Evolutionary conservation across 2,329 filamentous ascomycete genomes (phyloP).

Genomic region (Emericellopsis cladophorae): DNA sequence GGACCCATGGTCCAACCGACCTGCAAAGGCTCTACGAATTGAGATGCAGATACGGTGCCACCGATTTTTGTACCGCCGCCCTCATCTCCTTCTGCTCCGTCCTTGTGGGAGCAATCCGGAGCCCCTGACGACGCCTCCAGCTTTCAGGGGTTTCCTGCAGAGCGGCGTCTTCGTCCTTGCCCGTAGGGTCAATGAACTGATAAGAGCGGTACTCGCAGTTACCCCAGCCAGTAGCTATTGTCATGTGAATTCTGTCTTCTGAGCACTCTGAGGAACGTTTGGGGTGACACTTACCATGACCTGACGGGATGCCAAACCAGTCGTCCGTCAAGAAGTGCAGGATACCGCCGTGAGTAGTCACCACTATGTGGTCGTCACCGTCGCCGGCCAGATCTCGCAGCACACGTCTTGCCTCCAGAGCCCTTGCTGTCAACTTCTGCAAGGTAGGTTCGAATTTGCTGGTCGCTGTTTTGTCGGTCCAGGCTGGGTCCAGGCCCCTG

Average conservation of each 20-base stretch:
- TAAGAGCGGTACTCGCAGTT: slow-evolving; percentile 65
- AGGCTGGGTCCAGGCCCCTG: slow-evolving; percentile 41
- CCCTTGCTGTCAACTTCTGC: slow-evolving; percentile 45
- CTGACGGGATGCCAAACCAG: slow-evolving; percentile 47
- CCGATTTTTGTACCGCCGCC: slow-evolving; percentile 18
- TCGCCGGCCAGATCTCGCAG: slow-evolving; percentile 31
- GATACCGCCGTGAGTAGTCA: slow-evolving; percentile 75
- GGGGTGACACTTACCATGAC: slow-evolving; percentile 19
- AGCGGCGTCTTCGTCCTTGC: slow-evolving; percentile 32
- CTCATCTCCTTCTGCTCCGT: slow-evolving; percentile 33
- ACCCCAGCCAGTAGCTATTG: slow-evolving; percentile 54
- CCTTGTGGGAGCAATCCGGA: slow-evolving; percentile 22
- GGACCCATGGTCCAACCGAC: too few species aligned
- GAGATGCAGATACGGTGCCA: slow-evolving; percentile 24
- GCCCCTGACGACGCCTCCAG: slow-evolving; percentile 29
- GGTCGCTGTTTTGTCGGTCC: slow-evolving; percentile 52
- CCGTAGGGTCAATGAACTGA: slow-evolving; percentile 41
- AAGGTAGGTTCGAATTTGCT: slow-evolving; percentile 33
- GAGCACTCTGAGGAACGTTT: not conserved
- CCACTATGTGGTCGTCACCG: slow-evolving; percentile 42
- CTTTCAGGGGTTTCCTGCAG: slow-evolving; percentile 36
- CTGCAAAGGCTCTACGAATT: not conserved
- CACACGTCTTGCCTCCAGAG: slow-evolving; percentile 45
- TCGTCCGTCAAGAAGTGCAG: slow-evolving; percentile 79
- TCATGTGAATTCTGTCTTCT: too few species aligned